Conservation (phyloP, 331 rosid species). For the Cydonia oblonga region DNA sequence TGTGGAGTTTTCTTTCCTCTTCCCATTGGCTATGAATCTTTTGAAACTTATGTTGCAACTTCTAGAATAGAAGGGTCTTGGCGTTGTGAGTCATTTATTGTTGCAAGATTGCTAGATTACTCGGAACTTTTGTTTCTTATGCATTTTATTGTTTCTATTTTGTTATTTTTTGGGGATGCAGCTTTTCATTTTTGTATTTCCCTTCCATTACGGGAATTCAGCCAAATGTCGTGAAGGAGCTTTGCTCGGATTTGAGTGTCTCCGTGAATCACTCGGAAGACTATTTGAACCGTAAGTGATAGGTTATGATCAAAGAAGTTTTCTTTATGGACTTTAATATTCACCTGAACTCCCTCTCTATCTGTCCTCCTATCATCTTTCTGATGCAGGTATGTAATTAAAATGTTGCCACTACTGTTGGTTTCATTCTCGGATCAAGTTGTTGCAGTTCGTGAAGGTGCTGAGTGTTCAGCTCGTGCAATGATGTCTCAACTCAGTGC, state of each 20-base stretch:
- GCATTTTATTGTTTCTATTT: neutral
- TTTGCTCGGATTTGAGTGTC: slow-evolving; percentile 91
- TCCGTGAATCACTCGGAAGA: slow-evolving; percentile 87
- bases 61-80: neutral
- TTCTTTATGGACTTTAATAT: neutral
- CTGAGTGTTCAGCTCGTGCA: slow-evolving; percentile 97
- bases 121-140: neutral
- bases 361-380: neutral
- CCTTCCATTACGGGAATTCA: slow-evolving; percentile 60
- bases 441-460: slow-evolving; percentile 89
- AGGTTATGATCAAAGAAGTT: neutral
- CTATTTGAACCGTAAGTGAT: slow-evolving; percentile 83
- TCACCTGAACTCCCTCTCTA: neutral
- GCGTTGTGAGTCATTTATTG: neutral
- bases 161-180: neutral
- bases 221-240: slow-evolving; percentile 94
- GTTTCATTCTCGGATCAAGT: slow-evolving; percentile 98
- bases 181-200: neutral
- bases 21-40: neutral
- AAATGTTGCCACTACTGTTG: slow-evolving; percentile 81
- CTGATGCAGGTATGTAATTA: slow-evolving; percentile 74
- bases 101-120: neutral
- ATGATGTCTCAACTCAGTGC: slow-evolving; percentile 98
- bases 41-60: neutral
- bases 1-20: neutral